Conservation (phyloP, 805 yeast species). For the Saturnispora zaruensis region DNA sequence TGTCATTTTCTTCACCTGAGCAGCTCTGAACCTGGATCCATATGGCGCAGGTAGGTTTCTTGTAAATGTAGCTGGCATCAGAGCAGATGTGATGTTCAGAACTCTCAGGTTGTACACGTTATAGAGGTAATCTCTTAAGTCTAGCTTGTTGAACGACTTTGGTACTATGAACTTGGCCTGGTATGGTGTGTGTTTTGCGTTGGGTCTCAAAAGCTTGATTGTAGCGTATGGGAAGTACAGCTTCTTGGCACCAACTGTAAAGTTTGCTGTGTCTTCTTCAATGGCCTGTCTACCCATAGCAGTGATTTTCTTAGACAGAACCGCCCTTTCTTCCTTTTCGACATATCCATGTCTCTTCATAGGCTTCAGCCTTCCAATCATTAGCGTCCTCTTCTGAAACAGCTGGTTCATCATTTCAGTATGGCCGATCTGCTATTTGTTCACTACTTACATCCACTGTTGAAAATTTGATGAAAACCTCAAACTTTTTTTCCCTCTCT, state of each 20-base stretch:
- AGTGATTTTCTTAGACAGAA: slow-evolving; percentile 23
- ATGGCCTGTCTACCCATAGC: slow-evolving; percentile 37
- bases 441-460: neutral
- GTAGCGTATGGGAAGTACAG: slow-evolving; percentile 82
- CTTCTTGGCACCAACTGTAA: slow-evolving; percentile 67
- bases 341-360: slow-evolving; percentile 3
- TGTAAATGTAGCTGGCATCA: slow-evolving; percentile 61
- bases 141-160: slow-evolving; percentile 84
- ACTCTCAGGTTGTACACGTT: slow-evolving; percentile 87
- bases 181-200: slow-evolving; percentile 94
- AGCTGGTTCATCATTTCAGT: slow-evolving; percentile 3
- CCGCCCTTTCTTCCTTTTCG: slow-evolving; percentile 17
- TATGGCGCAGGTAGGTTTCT: slow-evolving; percentile 46
- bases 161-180: slow-evolving; percentile 97
- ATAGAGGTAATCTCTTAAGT: slow-evolving; percentile 87
- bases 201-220: slow-evolving; percentile 73
- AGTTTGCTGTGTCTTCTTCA: slow-evolving; percentile 64
- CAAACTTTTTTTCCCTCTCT: neutral
- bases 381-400: slow-evolving; percentile 19
- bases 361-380: slow-evolving; percentile 26
- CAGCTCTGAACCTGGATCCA: slow-evolving; percentile 62
- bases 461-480: slow-evolving; percentile 1
- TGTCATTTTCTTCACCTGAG: slow-evolving; percentile 92
- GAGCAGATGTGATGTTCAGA: slow-evolving; percentile 76
- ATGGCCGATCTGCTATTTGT: neutral